Evolutionary conservation across 2,329 filamentous ascomycete genomes (phyloP), one percentile per base, ranked within the genome.

Genomic region (Talaromyces sp.): DNA sequence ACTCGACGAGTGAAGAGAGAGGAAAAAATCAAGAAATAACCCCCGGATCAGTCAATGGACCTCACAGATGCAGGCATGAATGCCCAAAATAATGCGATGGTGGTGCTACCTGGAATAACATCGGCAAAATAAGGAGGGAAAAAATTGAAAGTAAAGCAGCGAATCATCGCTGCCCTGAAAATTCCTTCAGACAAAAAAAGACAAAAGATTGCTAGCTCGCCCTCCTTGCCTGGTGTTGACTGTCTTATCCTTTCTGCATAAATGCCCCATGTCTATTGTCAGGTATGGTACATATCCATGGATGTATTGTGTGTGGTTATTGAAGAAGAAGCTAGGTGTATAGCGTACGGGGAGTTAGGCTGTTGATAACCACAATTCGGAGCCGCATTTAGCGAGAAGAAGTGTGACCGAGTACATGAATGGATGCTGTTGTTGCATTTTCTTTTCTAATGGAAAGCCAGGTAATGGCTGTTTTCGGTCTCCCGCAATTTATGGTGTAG

Each of bases 51-150:
- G 50, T 51, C 40, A 48, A 57, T 51, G 60, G 62, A 58, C 56
- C 61, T 61, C 57, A 57, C 22, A 53, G 61, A 66, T 69, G 69
- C 70, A 73, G 66, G 73, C 66, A 73, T 73, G 68, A 70, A 68
- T 76, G 73, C 73, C 73, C 73, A 75, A 75, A 68, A 62, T 63
- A 60, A 60, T 69, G 61, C 60, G 52, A 51, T 39, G 35, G 54
- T 33, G 43, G 41, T 50, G 45, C 33, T 40, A 48, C 54, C 39
- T 40, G 17, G 33, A 52, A 33, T 19, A 19, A 3, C 28, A n/a
- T 35, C 45, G 17, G 28, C 28, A 33, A 48, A 46, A 13, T 35
- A 9, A 36, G 25, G 40, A 33, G 10, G 57, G 64, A 62, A 36
- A 31, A 56, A 41, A 40, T 8, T 6, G 50, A 58, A 52, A 40